Evolutionary conservation across 495 filamentous ascomycete species (phyloP), one percentile per base, ranked within the genome.

Genomic region (Apodospora peruviana): DNA sequence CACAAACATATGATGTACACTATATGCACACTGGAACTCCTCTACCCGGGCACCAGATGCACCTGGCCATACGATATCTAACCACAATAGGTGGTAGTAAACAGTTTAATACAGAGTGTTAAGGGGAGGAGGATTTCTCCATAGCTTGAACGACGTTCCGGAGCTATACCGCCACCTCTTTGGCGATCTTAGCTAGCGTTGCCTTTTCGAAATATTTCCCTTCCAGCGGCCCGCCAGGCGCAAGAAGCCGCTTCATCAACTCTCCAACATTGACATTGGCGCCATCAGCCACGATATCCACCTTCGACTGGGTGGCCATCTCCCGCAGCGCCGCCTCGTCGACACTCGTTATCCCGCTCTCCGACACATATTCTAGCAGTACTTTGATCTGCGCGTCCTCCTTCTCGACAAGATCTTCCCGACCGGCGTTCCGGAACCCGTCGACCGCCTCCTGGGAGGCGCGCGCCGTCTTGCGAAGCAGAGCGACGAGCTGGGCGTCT

Each of bases 341-440:
- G 7, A 80, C 21, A 2, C 57, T 60, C 55, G 68, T 52, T 11
- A 82, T 61, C 35, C 69, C 65, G 47, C 71, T 73, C n/a, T 48
- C 50, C 1, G 52, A 52, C 2, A 71, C 56, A 55, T 82, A 83
- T 47, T 72, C 72, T 18, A 74, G 65, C 29, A 79, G 50, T 7
- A 83, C 65, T 18, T 40, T 54, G 12, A 70, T 52, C 55, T 80
- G 76, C 4, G 59, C 57, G 21, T 71, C 61, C 62, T 83, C 80
- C 57, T 78, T 79, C 35, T 73, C 73, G 11, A 60, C 76, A 14
- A 84, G 61, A 56, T 84, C 80, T 17, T 69, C 62, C 24, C 80
- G 71, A 0, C 71, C 75, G 0, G 75, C 79, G 0, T 48, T 50
- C 4, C 56, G 58, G 48, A 78, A 78, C 51, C 81, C 78, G 38